These are phyloP conservation scores for Leccinum cinnamomeum DNA, from an alignment of 1,284 basidiomycete genomes.

Conservation along the genomic window DNA sequence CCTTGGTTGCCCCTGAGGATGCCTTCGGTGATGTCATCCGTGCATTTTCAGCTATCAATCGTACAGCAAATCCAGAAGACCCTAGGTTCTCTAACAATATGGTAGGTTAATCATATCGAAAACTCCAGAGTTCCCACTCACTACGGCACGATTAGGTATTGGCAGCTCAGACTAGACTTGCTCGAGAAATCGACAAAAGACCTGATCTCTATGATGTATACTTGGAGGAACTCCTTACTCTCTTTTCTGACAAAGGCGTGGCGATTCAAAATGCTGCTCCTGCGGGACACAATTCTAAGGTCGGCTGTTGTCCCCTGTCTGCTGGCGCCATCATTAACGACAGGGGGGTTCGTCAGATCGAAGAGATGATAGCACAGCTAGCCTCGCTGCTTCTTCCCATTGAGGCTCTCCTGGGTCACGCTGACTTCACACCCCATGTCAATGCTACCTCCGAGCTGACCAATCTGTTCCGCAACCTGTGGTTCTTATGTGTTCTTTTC, in stretches of 20 bases:
- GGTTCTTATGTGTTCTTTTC: constrained; percentile 91
- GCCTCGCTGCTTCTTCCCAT: constrained; percentile 88
- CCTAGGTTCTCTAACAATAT: constrained; percentile 84
- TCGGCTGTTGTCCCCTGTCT: constrained; percentile 29
- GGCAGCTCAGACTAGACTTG: constrained; percentile 85
- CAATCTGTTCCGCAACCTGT: constrained; percentile 88
- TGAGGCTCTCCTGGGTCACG: constrained; percentile 82
- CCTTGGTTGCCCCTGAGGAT: constrained; percentile 72
- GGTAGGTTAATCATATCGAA: constrained; percentile 39
- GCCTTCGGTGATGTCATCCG: constrained; percentile 86
- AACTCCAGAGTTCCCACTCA: not conserved
- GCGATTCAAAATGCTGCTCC: constrained; percentile 82
- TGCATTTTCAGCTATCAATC: constrained; percentile 84
- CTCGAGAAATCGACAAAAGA: constrained; percentile 70
- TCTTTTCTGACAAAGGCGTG: constrained; percentile 92
- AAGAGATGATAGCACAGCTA: constrained; percentile 83
- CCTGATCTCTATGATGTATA: constrained; percentile 79
- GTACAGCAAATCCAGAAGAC: constrained; percentile 82
- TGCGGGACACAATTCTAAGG: constrained; percentile 64
- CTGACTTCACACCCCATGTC: constrained; percentile 66
- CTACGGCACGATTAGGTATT: constrained; percentile 52
- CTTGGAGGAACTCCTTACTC: constrained; percentile 80
- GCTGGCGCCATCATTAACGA: constrained; percentile 7
- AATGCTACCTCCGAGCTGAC: constrained; percentile 66
- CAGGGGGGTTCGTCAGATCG: constrained; percentile 48